A percentile compares a stretch with the other conserved stretches of the same genome.
Evolutionary conservation across 345 rosid species (phyloP).

Genomic region (Cardiospermum halicacabum): DNA sequence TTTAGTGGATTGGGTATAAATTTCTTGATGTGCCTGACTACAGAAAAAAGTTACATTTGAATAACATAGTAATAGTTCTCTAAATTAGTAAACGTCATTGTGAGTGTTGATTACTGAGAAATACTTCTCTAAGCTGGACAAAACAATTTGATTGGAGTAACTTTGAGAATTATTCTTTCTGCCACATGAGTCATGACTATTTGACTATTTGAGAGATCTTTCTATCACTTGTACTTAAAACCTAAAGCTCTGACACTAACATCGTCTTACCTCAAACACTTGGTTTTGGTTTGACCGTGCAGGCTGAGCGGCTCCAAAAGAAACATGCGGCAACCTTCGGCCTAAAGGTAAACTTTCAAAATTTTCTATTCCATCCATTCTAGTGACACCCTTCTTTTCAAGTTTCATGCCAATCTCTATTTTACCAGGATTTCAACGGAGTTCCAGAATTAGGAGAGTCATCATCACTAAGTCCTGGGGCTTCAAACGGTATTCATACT

Average conservation of each 20-base stretch:
- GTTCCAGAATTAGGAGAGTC: constrained; percentile 22
- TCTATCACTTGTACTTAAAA: neutral
- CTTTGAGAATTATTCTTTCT: neutral
- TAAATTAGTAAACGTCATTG: neutral
- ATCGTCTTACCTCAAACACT: neutral
- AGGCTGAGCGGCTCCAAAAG: constrained; percentile 30
- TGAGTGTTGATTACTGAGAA: neutral
- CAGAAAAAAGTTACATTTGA: neutral
- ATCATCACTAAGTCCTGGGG: constrained; percentile 20
- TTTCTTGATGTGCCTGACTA: neutral
- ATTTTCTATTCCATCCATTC: neutral
- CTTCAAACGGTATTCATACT: constrained; percentile 20
- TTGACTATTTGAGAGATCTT: neutral
- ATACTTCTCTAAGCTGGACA: neutral
- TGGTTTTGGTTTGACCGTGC: constrained; percentile 7
- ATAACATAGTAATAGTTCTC: neutral
- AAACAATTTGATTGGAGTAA: neutral
- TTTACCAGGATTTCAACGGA: constrained; percentile 43
- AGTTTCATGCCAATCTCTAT: constrained; percentile 6
- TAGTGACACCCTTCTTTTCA: neutral
- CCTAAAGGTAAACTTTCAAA: constrained; percentile 32
- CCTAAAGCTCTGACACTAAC: neutral
- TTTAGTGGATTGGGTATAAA: neutral
- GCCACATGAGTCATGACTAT: neutral
- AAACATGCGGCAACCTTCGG: constrained; percentile 29